Evolutionary conservation across 2,329 filamentous ascomycete genomes (phyloP), one percentile per base, ranked within the genome.

Genomic region (Eurotiales sp.): DNA sequence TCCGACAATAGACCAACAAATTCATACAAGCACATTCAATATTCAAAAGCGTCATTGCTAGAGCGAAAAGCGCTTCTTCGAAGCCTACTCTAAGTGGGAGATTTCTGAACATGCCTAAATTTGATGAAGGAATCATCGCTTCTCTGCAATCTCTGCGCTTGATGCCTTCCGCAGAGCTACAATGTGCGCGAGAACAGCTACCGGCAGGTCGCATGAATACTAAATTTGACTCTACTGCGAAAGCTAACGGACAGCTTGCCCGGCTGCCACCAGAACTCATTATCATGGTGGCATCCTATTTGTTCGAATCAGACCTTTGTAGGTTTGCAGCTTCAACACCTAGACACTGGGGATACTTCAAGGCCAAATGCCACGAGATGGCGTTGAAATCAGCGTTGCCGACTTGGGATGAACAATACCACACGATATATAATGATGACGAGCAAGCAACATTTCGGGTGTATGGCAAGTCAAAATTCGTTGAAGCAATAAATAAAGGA

Each of bases 361-460:
- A 14, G n/a, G 5, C 22, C 3, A 34, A 23, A 12, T 53, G 51
- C 21, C 51, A 46, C n/a, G 8, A 15, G 12, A 23, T 30, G 12
- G 51, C 46, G 2, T 27, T 53, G 32, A 39, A 25, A 25, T 25
- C 34, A 39, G 51, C 46, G 12, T 29, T 44, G 41, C 49, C 49
- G 25, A 51, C 41, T 4, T 8, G 41, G 46, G 36, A 43, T 43
- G 14, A 8, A 15, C 12, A 43, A 10, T 46, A 45, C 27, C 27
- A 19, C 15, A 42, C 17, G 40, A 36, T 23, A 11, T 40, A 43
- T n/a, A 43, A 27, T 10, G 39, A 27, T 21, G 32, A 32, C 8
- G 39, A 30, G 17, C n/a, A n/a, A n/a, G n/a, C n/a, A n/a, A n/a
- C n/a, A n/a, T n/a, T n/a, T n/a, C n/a, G n/a, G n/a, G n/a, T n/a